Evolutionary conservation across 108 stramenopile genomes (phyloP), one percentile per base, ranked within the genome.

Genomic region (Cyclotella kingstonii): DNA sequence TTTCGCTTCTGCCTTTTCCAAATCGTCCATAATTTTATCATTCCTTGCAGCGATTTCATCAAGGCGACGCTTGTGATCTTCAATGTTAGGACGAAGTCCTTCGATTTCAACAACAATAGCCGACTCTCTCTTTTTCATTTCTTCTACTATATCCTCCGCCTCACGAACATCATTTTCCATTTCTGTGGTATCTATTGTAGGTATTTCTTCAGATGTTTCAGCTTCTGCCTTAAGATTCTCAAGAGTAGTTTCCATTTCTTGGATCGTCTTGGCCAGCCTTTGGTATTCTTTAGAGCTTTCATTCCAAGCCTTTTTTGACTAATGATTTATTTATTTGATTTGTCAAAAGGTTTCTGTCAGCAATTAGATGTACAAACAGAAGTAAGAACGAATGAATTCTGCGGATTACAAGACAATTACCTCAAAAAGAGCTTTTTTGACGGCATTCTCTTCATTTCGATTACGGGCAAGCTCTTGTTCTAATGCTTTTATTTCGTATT

Each of bases 131-230:
- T 68, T 72, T 39, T 78, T 72, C 28, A 87, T 23, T 6, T 72
- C 48, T 15, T 82, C 73, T 19, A 87, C 17, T 0, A 54, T 58
- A 7, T 73, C 57, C 60, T 89, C 79, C 0, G 83, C 84, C 28
- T 80, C 67, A 8, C 54, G 44, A 22, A 89, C 78, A 19, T 87
- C 82, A 58, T 71, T 72, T 38, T 92, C 90, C 27, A 81, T 64
- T 26, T 85, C 85, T 12, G 75, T 63, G 1, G 89, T 89, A 47
- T 93, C 92, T 28, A 88, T 82, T 2, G 82, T 80, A 18, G 71
- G 71, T n/a, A 72, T 70, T 67, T 86, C 82, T 46, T 69, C 79
- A 30, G 80, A 63, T n/a, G 64, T 58, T 30, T 75, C 78, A 35
- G 82, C 73, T 56, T 86, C 76, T 9, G 68, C 70, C 42, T 59